A percentile compares a stretch with the other conserved stretches of the same genome.
Evolutionary conservation across 768 basidiomycete species (phyloP).

Genomic region (Trametes coccinea): DNA sequence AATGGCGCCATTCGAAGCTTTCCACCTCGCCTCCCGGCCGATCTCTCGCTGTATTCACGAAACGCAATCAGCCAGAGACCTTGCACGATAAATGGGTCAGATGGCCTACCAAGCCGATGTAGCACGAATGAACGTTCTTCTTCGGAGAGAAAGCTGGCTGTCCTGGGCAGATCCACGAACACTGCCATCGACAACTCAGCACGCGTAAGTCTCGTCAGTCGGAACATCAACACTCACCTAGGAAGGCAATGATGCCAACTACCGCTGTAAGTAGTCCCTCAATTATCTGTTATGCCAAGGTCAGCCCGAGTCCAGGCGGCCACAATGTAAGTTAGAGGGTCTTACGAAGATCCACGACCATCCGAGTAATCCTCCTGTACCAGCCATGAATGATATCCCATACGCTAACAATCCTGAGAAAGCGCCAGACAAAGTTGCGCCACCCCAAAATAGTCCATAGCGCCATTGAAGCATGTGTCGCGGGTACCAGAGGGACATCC

Average conservation of each 20-base stretch:
- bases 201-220: too few relatives aligned
- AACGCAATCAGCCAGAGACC: background rate
- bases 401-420: slow-evolving; percentile 35
- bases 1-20: slow-evolving; percentile 50
- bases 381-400: slow-evolving; percentile 37
- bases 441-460: slow-evolving; percentile 29
- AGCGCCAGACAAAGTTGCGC: slow-evolving; percentile 24
- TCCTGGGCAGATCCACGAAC: slow-evolving; percentile 59
- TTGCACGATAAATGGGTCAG: too few relatives aligned
- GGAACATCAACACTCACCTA: slow-evolving; percentile 43
- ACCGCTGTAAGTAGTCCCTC: slow-evolving; percentile 64
- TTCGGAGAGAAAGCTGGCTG: slow-evolving; percentile 58
- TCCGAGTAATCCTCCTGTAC: slow-evolving; percentile 27
- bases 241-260: slow-evolving; percentile 54
- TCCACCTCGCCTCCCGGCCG: slow-evolving; percentile 62
- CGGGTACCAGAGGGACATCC: slow-evolving; percentile 30
- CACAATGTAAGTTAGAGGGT: too few relatives aligned
- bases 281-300: slow-evolving; percentile 43
- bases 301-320: too few relatives aligned
- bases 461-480: slow-evolving; percentile 28
- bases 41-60: slow-evolving; percentile 40
- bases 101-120: slow-evolving; percentile 52
- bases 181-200: slow-evolving; percentile 34
- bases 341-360: slow-evolving; percentile 37
- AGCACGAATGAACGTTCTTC: slow-evolving; percentile 57